phyloP scores from a whole-genome alignment of 2,329 filamentous ascomycete species.

The Verticillium isaacii region DNA sequence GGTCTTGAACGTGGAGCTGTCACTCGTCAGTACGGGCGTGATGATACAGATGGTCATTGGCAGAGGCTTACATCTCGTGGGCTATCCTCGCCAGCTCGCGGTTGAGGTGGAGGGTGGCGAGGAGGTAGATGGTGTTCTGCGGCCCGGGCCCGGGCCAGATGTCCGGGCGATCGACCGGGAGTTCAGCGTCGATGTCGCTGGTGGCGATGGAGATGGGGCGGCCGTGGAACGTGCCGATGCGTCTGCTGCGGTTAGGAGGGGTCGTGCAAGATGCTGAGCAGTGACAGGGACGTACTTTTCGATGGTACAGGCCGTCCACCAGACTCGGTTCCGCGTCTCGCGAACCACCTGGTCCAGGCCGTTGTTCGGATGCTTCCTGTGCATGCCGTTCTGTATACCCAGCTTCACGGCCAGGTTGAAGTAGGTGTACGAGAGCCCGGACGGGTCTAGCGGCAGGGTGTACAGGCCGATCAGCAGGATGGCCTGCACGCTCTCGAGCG shows the following conservation, averaged over 20 bases:
- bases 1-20: slow-evolving; percentile 27
- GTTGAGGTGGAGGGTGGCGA: slow-evolving; percentile 35
- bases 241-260: slow-evolving; percentile 22
- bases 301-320: slow-evolving; percentile 53
- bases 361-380: slow-evolving; percentile 43
- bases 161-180: slow-evolving; percentile 41
- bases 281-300: slow-evolving; percentile 37
- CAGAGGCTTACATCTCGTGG: slow-evolving; percentile 31
- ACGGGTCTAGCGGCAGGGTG: slow-evolving; percentile 49
- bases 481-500: slow-evolving; percentile 53
- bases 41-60: not conserved
- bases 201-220: slow-evolving; percentile 48
- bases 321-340: slow-evolving; percentile 50
- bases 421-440: slow-evolving; percentile 52
- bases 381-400: slow-evolving; percentile 58
- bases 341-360: slow-evolving; percentile 41
- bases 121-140: slow-evolving; percentile 39
- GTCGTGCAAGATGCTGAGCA: not conserved
- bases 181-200: slow-evolving; percentile 47
- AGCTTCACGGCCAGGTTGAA: slow-evolving; percentile 50
- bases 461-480: slow-evolving; percentile 53
- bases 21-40: slow-evolving; percentile 1
- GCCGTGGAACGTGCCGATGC: slow-evolving; percentile 52
- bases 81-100: slow-evolving; percentile 27
- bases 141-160: slow-evolving; percentile 33